Evolutionary conservation across 75 land plant genomes (phyloP).

Genomic region (Larix kaempferi): DNA sequence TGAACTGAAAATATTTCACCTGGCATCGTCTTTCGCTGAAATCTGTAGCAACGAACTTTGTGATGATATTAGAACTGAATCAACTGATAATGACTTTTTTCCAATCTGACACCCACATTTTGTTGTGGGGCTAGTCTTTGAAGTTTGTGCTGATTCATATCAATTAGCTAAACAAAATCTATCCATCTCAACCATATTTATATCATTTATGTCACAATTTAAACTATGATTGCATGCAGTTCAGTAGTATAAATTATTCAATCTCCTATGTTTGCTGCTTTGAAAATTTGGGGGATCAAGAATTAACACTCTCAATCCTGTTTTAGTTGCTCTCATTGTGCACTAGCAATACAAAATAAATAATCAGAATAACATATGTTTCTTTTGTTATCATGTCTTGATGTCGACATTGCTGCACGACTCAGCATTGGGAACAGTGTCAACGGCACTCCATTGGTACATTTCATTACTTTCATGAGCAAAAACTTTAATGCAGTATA

Average conservation of each 20-base stretch:
- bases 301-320: background rate
- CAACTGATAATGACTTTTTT: too few relatives aligned
- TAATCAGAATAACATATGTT: background rate
- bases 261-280: background rate
- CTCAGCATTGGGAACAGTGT: slow-evolving; percentile 90
- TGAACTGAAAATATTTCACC: background rate
- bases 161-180: too few relatives aligned
- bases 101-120: too few relatives aligned
- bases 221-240: background rate
- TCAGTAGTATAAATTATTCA: background rate
- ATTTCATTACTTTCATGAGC: slow-evolving; percentile 10
- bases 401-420: background rate
- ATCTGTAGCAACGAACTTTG: background rate
- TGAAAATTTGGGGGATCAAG: background rate
- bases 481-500: slow-evolving; percentile 3
- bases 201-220: background rate
- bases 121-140: too few relatives aligned
- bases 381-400: background rate
- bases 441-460: slow-evolving; percentile 79
- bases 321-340: background rate
- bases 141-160: too few relatives aligned
- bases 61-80: background rate
- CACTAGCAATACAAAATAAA: background rate
- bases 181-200: background rate
- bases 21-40: background rate